These are phyloP conservation scores for Gnomoniopsis sp. DNA, from an alignment of 2,329 filamentous ascomycete genomes.

Conservation along the genomic window DNA sequence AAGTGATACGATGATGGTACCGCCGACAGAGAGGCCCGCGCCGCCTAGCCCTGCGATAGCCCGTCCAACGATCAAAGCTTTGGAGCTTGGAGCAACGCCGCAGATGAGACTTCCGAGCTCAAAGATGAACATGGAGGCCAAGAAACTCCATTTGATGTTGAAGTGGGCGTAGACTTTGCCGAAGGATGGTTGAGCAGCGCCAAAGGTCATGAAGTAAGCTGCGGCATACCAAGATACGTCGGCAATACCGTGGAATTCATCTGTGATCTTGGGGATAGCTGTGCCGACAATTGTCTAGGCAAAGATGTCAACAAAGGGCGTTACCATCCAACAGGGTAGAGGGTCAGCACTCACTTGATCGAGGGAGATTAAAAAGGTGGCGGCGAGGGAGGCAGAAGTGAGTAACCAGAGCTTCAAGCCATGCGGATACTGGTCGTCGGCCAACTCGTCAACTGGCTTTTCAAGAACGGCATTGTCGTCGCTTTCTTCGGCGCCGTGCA, in stretches of 20 bases:
- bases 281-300: constrained; percentile 38
- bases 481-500: too few relatives aligned
- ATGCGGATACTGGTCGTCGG: too few relatives aligned
- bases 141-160: constrained; percentile 36
- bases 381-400: too few relatives aligned
- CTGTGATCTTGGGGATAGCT: constrained; percentile 34
- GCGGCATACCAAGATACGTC: constrained; percentile 46
- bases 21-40: constrained; percentile 18
- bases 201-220: constrained; percentile 34
- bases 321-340: too few relatives aligned
- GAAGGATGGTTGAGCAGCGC: constrained; percentile 21
- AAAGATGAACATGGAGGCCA: constrained; percentile 37
- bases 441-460: too few relatives aligned
- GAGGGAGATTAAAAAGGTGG: too few relatives aligned
- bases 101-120: constrained; percentile 44
- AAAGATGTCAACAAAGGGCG: too few relatives aligned
- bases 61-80: constrained; percentile 21
- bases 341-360: too few relatives aligned
- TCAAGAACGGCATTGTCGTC: too few relatives aligned
- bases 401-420: too few relatives aligned
- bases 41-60: constrained; percentile 17
- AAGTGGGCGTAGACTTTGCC: constrained; percentile 36
- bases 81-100: constrained; percentile 29
- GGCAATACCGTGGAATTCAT: constrained; percentile 31
- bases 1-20: constrained; percentile 20